Conservation (phyloP, 208 protist genomes). For the Trypanosoma brucei region DNA sequence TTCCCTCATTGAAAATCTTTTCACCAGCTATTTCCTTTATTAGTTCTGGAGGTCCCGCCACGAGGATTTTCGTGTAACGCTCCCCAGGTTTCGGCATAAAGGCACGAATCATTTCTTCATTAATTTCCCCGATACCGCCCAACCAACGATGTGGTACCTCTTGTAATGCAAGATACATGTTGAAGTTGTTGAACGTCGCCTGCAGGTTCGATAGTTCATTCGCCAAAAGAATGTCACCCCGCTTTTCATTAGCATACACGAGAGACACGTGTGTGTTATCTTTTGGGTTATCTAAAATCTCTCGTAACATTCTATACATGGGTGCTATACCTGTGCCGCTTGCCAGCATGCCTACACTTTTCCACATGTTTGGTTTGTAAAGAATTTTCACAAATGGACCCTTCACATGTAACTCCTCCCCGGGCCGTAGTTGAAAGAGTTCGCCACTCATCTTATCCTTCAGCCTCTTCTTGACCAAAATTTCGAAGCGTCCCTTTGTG, state of each 20-base stretch:
- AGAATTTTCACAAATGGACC: constrained; percentile 88
- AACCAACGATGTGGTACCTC: constrained; percentile 83
- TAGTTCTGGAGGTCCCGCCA: constrained; percentile 38
- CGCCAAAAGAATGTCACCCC: constrained; percentile 90
- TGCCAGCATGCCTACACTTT: constrained; percentile 90
- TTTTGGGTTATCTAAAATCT: constrained; percentile 67
- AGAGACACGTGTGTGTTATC: constrained; percentile 86
- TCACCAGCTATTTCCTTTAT: constrained; percentile 26
- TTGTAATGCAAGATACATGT: constrained; percentile 90
- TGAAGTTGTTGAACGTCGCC: constrained; percentile 85
- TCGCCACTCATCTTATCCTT: constrained; percentile 86
- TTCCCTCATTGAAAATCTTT: constrained; percentile 27
- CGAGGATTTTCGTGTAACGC: constrained; percentile 24
- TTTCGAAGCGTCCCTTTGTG: constrained; percentile 81
- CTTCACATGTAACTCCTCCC: constrained; percentile 87
- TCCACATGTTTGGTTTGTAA: constrained; percentile 86
- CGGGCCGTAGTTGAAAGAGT: constrained; percentile 87
- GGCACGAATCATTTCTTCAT: constrained; percentile 85
- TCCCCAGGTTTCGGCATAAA: constrained; percentile 71
- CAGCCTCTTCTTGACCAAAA: constrained; percentile 88
- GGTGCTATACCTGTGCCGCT: constrained; percentile 92
- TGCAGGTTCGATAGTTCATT: constrained; percentile 89
- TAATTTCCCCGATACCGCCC: constrained; percentile 82
- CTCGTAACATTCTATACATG: constrained; percentile 89
- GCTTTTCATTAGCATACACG: constrained; percentile 86